Percentiles rank a stretch among this genome's conserved stretches.
Evolutionary conservation across 2,329 filamentous ascomycete species (phyloP).

Genomic region (Botryotinia calthae): DNA sequence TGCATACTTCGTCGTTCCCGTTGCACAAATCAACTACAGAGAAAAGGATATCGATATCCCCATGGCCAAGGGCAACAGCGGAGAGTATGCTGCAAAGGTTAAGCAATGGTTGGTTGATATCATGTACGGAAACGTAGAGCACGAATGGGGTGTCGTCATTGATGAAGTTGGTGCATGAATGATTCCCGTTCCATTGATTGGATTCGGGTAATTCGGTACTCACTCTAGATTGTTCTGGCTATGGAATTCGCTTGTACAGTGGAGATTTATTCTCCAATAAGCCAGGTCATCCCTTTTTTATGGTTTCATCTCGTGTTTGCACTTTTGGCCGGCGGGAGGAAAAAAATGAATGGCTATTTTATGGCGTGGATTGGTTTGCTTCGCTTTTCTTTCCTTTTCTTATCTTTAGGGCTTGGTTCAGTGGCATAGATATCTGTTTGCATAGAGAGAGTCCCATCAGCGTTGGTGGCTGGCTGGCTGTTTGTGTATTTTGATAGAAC

Average conservation of each 20-base stretch:
- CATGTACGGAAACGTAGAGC: constrained; percentile 58
- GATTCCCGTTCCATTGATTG: background rate
- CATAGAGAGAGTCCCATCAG: constrained; percentile 4
- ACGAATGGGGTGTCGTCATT: constrained; percentile 69
- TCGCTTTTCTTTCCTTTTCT: background rate
- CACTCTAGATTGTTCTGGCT: background rate
- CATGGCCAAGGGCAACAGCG: constrained; percentile 54
- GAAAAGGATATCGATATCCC: constrained; percentile 61
- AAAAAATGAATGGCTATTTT: background rate
- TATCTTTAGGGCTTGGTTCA: background rate
- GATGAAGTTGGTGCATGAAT: constrained; percentile 47
- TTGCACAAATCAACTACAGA: constrained; percentile 67
- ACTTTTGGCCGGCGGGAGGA: background rate
- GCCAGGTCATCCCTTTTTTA: background rate
- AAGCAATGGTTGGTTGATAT: constrained; percentile 69
- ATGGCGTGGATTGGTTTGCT: background rate
- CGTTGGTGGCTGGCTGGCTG: background rate
- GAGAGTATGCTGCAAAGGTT: constrained; percentile 57
- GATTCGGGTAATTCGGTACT: background rate
- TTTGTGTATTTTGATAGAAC: background rate
- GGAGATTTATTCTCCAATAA: background rate
- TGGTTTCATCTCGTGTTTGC: background rate
- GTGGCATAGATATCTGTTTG: constrained; percentile 6
- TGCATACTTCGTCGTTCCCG: constrained; percentile 71
- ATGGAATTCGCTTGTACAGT: background rate